Evolutionary conservation across 2,329 filamentous ascomycete species (phyloP), one percentile per base, ranked within the genome.

Genomic region (Ophiostoma tasmaniense): DNA sequence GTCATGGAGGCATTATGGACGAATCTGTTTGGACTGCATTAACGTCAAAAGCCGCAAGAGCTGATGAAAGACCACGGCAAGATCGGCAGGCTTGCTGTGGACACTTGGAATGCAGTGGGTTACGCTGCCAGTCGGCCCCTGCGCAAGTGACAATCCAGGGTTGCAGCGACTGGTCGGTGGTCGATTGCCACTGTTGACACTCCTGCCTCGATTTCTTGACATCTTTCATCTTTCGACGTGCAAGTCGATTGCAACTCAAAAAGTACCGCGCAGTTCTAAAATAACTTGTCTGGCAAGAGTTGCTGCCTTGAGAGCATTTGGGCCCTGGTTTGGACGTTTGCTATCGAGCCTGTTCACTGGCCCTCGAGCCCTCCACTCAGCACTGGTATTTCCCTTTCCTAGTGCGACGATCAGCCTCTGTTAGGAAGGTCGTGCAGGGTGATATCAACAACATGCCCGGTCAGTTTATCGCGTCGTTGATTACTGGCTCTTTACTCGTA

Each of bases 371-470:
- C 10, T 33, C 13, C 28, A 62, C 30, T 33, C 28, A 22, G 25
- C 25, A 35, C 8, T 35, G 59, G 59, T 37, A 64, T 22, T 64
- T 37, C 30, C 3, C 30, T 64, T 22, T 64, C 30, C 55, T 61
- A 30, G 20, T 20, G 61, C 30, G 61, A 64, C 61, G 61, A 37
- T 37, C 61, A 20, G 10, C 20, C 61, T 64, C 30, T 64, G 30
- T 37, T 64, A 64, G 61, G 61, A 64, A 64, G 61, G 61, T 64
- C 30, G 28, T n/a, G 61, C 30, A 37, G 61, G 13, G 55, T 61
- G 55, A 61, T 61, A 61, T 55, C 50, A 25, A 55, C n/a, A 55
- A 25, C 50, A 55, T 55, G 22, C 50, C 50, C 50, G n/a, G 50
- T 13, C 50, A 25, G n/a, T 25, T 25, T 55, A 25, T 25, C 50